Conservation (phyloP, 257 asterid species). For the Nicotiana sylvestris region DNA sequence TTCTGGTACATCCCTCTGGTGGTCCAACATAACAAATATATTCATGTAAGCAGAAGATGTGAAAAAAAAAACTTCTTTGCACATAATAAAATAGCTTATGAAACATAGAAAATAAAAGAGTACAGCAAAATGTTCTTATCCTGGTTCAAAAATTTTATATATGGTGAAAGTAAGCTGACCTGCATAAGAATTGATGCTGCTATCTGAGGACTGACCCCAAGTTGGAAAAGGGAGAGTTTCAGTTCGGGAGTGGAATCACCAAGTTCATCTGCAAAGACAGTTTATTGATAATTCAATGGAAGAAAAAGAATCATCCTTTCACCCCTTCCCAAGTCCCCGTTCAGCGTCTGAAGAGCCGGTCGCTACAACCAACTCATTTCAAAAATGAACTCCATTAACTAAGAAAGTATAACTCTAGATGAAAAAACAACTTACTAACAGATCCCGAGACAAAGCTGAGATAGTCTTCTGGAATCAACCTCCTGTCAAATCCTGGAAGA, state of each 20-base stretch:
- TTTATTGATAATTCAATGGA: background rate
- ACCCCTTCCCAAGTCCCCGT: background rate
- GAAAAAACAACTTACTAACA: conserved; percentile 51
- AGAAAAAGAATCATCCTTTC: background rate
- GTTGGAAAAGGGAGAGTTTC: conserved; percentile 92
- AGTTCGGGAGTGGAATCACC: conserved; percentile 82
- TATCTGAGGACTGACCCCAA: conserved; percentile 97
- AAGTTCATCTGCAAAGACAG: conserved; percentile 66
- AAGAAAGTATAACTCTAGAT: background rate
- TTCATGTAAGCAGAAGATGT: background rate
- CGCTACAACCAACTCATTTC: conserved; percentile 7
- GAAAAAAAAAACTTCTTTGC: conserved; percentile 2
- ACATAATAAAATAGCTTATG: background rate
- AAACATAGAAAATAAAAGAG: background rate
- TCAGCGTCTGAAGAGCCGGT: background rate
- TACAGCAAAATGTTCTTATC: conserved; percentile 1
- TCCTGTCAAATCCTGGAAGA: conserved; percentile 90
- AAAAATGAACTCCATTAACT: background rate
- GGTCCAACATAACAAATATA: background rate
- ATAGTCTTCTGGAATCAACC: conserved; percentile 85
- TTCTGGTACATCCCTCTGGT: background rate
- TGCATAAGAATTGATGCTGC: conserved; percentile 97
- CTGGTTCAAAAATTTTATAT: conserved; percentile 13
- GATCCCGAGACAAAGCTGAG: conserved; percentile 86
- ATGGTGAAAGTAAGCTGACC: conserved; percentile 38